phyloP scores from a whole-genome alignment of 2,329 filamentous ascomycete genomes.

The Ophiocordyceps camponoti-rufipedis region DNA sequence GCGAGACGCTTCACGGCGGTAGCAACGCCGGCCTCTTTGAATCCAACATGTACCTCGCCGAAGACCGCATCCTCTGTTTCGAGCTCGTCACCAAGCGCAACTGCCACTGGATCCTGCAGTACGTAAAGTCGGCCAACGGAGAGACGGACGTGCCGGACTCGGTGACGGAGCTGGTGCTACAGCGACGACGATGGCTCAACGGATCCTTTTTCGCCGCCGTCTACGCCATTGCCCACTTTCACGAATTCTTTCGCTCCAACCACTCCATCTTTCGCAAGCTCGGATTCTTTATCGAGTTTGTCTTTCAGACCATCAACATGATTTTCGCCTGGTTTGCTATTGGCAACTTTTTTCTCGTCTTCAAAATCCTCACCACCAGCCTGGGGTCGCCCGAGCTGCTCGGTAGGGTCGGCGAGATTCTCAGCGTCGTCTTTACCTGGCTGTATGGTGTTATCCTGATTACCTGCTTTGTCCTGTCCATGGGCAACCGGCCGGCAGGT shows the following conservation, averaged over 20 bases:
- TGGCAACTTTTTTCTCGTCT: conserved; percentile 97
- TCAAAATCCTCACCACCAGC: conserved; percentile 86
- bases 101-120: conserved; percentile 92
- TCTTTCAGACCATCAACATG: conserved; percentile 92
- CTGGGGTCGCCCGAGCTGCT: conserved; percentile 52
- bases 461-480: background rate
- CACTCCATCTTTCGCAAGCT: conserved; percentile 77
- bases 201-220: conserved; percentile 96
- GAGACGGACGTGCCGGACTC: conserved; percentile 94
- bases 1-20: conserved; percentile 87
- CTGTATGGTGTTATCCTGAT: conserved; percentile 60
- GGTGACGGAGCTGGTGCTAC: conserved; percentile 86
- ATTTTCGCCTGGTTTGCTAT: conserved; percentile 98
- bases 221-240: conserved; percentile 87
- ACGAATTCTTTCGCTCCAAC: conserved; percentile 86
- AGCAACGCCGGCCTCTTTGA: conserved; percentile 91
- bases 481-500: conserved; percentile 44
- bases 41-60: conserved; percentile 97
- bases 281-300: conserved; percentile 81
- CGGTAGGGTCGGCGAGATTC: conserved; percentile 56
- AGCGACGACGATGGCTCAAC: conserved; percentile 93
- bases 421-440: conserved; percentile 90
- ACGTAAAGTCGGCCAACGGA: conserved; percentile 92
- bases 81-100: conserved; percentile 95
- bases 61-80: conserved; percentile 97